Percentiles rank a stretch among this genome's conserved stretches.
phyloP scores from a whole-genome alignment of 441 rosid species.

The Euphorbia neoarborescens region DNA sequence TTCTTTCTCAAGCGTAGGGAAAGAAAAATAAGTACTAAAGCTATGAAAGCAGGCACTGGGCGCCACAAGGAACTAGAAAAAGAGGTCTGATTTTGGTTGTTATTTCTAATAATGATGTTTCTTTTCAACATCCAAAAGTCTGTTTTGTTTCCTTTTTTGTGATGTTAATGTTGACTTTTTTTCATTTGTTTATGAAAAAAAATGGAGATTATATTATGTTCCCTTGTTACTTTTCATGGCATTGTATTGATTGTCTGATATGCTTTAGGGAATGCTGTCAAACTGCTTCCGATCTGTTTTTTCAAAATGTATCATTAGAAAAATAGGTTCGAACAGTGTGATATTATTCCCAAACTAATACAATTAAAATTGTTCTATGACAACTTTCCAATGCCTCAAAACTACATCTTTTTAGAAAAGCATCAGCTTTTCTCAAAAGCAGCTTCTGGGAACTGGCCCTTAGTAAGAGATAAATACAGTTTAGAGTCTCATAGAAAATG shows the following conservation, averaged over 20 bases:
- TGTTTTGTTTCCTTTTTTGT: neutral
- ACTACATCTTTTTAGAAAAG: too few relatives aligned
- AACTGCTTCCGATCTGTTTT: too few relatives aligned
- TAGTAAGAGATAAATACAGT: too few relatives aligned
- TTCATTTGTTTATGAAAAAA: neutral
- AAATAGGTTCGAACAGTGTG: too few relatives aligned
- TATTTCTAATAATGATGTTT: neutral
- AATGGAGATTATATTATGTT: neutral
- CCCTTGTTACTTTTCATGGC: neutral
- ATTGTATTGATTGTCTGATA: neutral
- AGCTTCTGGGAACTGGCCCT: too few relatives aligned
- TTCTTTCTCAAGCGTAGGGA: constrained; percentile 35
- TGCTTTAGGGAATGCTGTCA: too few relatives aligned
- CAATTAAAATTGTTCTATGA: too few relatives aligned
- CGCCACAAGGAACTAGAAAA: constrained; percentile 65
- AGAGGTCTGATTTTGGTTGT: constrained; percentile 38
- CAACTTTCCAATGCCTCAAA: too few relatives aligned
- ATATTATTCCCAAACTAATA: too few relatives aligned
- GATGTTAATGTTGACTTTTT: neutral
- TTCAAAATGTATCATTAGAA: too few relatives aligned
- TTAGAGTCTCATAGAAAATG: neutral
- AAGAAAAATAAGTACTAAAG: constrained; percentile 34
- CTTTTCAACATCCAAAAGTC: neutral
- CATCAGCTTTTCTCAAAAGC: too few relatives aligned
- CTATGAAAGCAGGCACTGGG: constrained; percentile 64